These are phyloP conservation scores for Pythium oligandrum DNA, from an alignment of 352 stramenopile species.

Conservation along the genomic window DNA sequence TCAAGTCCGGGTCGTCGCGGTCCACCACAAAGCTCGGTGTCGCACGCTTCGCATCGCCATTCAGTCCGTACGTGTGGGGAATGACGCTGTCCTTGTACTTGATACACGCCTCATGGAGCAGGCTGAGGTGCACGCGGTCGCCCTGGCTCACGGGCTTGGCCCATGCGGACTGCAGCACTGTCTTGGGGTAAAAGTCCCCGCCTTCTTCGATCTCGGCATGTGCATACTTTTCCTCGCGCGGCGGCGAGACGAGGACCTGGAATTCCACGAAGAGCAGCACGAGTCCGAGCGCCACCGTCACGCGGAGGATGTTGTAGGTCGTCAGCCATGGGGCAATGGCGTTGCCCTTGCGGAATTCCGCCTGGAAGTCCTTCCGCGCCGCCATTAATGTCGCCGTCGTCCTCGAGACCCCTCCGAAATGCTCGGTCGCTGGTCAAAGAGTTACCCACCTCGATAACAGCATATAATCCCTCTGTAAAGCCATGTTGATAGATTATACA, in stretches of 20 bases:
- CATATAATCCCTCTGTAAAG: too few species aligned
- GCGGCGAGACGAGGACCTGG: neutral
- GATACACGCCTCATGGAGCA: constrained; percentile 45
- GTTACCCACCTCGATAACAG: too few species aligned
- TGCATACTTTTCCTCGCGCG: constrained; percentile 3
- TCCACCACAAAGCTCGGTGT: constrained; percentile 17
- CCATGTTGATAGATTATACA: too few species aligned
- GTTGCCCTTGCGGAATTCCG: too few species aligned
- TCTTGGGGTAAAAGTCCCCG: constrained; percentile 14
- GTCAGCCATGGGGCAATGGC: constrained; percentile 4
- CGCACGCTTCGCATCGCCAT: neutral
- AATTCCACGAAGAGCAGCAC: constrained; percentile 8
- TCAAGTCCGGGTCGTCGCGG: constrained; percentile 26
- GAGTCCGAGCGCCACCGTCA: constrained; percentile 6
- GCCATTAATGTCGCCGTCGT: too few species aligned
- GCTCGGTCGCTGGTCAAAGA: too few species aligned
- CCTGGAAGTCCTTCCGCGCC: too few species aligned
- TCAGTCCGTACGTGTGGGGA: constrained; percentile 12
- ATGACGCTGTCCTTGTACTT: constrained; percentile 39
- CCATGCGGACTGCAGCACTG: constrained; percentile 13
- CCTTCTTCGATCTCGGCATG: constrained; percentile 5
- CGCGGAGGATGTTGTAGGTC: constrained; percentile 14
- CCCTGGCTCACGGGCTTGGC: constrained; percentile 2
- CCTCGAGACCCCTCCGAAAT: too few species aligned
- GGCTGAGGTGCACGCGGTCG: constrained; percentile 43